phyloP scores from a whole-genome alignment of 2,329 filamentous ascomycete species.

The Talaromyces sp. region DNA sequence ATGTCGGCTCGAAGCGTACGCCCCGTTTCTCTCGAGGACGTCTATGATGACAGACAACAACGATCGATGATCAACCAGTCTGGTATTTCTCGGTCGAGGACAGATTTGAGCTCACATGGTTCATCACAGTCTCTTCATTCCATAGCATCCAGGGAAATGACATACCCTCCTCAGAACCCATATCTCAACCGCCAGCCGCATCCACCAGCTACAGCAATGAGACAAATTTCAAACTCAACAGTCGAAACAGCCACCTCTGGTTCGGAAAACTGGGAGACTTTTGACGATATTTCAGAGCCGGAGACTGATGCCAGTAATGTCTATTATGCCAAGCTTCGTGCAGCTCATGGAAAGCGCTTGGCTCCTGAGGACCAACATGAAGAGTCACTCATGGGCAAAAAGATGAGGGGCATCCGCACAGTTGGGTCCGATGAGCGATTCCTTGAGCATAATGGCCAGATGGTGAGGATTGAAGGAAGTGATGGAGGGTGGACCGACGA shows the following conservation, averaged over 20 bases:
- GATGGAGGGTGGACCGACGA: conserved; percentile 56
- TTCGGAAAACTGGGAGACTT: conserved; percentile 98
- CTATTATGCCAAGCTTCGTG: conserved; percentile 75
- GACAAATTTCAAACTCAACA: conserved; percentile 69
- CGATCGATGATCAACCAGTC: conserved; percentile 47
- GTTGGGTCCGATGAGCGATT: conserved; percentile 35
- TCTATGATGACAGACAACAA: conserved; percentile 68
- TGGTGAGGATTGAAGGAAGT: conserved; percentile 48
- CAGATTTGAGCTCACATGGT: conserved; percentile 38
- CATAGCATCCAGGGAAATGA: conserved; percentile 34
- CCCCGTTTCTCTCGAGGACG: conserved; percentile 70
- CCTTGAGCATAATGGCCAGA: conserved; percentile 41
- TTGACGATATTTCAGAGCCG: conserved; percentile 75
- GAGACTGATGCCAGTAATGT: conserved; percentile 72
- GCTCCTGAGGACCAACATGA: conserved; percentile 38
- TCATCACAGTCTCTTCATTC: conserved; percentile 43
- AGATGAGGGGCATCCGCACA: conserved; percentile 18
- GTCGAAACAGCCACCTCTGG: conserved; percentile 67
- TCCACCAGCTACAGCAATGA: conserved; percentile 42
- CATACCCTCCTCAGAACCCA: conserved; percentile 34
- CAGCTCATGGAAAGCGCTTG: conserved; percentile 64
- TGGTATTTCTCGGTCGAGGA: conserved; percentile 37
- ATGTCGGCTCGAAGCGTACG: conserved; percentile 52
- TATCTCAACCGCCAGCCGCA: conserved; percentile 30
- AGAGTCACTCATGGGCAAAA: conserved; percentile 40